Base-by-base conservation (phyloP, 768 basidiomycete species). In the Scleroderma citrinum region DNA sequence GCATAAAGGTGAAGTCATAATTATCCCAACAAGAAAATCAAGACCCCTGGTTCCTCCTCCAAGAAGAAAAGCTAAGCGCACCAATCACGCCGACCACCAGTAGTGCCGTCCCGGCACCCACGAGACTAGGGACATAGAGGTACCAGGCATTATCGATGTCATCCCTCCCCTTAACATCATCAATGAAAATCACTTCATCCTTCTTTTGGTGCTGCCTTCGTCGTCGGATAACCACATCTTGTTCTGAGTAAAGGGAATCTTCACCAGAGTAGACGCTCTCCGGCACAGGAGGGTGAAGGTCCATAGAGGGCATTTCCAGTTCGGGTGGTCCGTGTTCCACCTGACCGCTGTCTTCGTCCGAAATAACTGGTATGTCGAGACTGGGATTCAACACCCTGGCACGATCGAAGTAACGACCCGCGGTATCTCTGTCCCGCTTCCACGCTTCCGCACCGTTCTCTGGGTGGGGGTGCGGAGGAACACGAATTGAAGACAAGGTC, bases 21-120 rank as follows among this genome's bases (percentile, higher is more conserved):
- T 3, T 17, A 38, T 38, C 37, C 37, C 11, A 19, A 11, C 6
- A 41, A 24, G 7, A 23, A 7, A 41, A 41, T 61, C 59, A 83
- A 51, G 80, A 81, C 8, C 80, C 76, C 59, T 85, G 83, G 56
- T 76, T 83, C 54, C 83, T 74, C 64, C 83, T 75, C 56, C 82
- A 84, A 71, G 66, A 59, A 23, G 86, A 86, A 62, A 91, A 79
- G 53, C 87, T 86, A 55, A 91, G 65, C 6, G 84, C 84, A 3
- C 87, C 86, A 19, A 90, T 82, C 31, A 87, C 82, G 0, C 85
- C 85, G 19, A 87, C 82, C 19, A 89, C 84, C 37, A 89, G 72
- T 48, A 91, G 60, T 38, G 88, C 88, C 19, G 87, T 89, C n/a
- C 87, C 88, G 21, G 87, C 88, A 8, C 88, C 88, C 7, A 91